Percentiles rank a stretch among this genome's conserved stretches.
phyloP scores from a whole-genome alignment of 108 stramenopile species.

The Pseudonitzschia multistriata region DNA sequence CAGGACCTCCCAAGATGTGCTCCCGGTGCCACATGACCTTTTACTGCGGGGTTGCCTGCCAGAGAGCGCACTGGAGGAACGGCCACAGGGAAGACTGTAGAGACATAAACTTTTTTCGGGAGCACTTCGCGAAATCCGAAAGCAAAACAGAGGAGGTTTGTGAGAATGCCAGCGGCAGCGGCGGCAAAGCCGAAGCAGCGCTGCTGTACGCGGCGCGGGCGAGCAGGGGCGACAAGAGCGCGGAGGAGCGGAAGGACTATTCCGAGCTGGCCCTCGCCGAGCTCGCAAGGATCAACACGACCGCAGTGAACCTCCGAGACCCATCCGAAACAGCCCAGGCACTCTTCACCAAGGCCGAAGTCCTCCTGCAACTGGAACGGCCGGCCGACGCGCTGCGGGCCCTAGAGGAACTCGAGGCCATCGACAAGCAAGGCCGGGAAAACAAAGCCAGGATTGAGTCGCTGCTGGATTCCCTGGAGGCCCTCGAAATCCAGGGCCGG shows the following conservation, averaged over 20 bases:
- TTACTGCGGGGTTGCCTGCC: constrained; percentile 44
- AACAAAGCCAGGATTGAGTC: background rate
- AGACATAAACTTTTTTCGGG: background rate
- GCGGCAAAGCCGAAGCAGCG: background rate
- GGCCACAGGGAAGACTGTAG: constrained; percentile 23
- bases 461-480: background rate
- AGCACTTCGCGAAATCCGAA: background rate
- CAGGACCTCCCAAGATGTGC: constrained; percentile 18
- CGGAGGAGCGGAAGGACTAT: background rate
- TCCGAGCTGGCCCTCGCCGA: background rate
- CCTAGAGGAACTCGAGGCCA: constrained; percentile 4
- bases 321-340: background rate
- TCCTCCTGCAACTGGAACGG: constrained; percentile 3
- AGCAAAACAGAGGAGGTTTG: background rate
- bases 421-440: background rate
- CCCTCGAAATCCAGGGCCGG: background rate
- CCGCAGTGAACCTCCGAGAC: background rate
- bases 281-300: background rate
- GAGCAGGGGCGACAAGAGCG: background rate
- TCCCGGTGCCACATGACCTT: constrained; percentile 27
- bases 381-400: constrained; percentile 1
- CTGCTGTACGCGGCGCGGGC: constrained; percentile 4
- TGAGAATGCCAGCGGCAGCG: background rate
- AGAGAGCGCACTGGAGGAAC: constrained; percentile 35
- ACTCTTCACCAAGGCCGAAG: background rate